Evolutionary conservation across 2,329 filamentous ascomycete species (phyloP), one percentile per base, ranked within the genome.

Genomic region (Pseudocercospora crystallina): DNA sequence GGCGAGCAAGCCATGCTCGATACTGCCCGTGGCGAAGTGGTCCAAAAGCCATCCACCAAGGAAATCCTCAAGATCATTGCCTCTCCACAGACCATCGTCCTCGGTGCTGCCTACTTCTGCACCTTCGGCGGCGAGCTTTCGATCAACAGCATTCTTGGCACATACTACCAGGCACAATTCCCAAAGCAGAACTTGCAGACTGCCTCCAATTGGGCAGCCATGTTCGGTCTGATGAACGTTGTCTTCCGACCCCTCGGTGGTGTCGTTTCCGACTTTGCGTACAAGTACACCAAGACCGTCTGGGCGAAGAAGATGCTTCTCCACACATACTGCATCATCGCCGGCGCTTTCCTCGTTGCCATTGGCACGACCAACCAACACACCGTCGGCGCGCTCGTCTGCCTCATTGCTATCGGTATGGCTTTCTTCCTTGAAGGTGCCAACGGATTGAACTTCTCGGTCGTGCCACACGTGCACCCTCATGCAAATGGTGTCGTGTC

Each of bases 401-500:
- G 87, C 1, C 81, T 96, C 5, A 74, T 95, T 8, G 85, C 85
- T 1, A 84, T 85, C 1, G 80, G 89, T 8, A 80, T 90, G 73
- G 89, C 87, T 1, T 79, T 95, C 66, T 95, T 95, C 74, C 72
- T 90, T 37, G 89, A 95, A 68, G 89, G 87, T 2, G 85, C 84
- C 36, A 96, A 96, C 66, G 91, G 91, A 0, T 84, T 89, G 35
- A 94, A 89, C 72, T 96, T 94, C 70, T 83, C 89, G 0, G 79
- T 96, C 5, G 86, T 96, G 17, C 90, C 90, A 3, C 91, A 96
- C 66, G 86, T 95, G 1, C 87, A 91, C 69, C 89, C 89, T 1
- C 80, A 79, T 54, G 88, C 89, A 53, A 96, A 95, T 69, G 90
- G 89, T 69, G 73, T 83, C 49, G 79, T 96, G 5, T 88, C 86